A percentile compares a stretch with the other conserved stretches of the same genome.
phyloP scores from a whole-genome alignment of 2,329 filamentous ascomycete genomes.

The Xylaria sp. region DNA sequence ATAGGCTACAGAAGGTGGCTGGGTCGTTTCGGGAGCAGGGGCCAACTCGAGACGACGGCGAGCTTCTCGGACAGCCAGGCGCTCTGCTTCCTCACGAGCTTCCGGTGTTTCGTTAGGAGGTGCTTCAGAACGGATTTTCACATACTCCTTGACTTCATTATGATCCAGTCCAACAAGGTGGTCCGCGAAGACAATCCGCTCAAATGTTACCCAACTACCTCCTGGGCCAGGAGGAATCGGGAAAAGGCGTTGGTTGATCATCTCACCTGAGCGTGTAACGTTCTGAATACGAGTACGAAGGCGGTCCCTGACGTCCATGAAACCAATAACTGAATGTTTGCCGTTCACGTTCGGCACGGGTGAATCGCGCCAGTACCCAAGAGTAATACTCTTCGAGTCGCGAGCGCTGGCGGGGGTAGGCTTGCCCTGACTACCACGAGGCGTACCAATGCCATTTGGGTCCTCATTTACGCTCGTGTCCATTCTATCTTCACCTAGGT shows the following conservation, averaged over 20 bases:
- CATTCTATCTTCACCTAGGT: constrained; percentile 56
- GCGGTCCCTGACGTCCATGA: constrained; percentile 66
- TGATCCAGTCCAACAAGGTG: constrained; percentile 63
- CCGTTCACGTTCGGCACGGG: constrained; percentile 52
- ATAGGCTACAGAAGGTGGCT: constrained; percentile 56
- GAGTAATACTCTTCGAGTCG: constrained; percentile 52
- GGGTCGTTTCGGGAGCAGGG: constrained; percentile 50
- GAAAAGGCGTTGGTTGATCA: constrained; percentile 52
- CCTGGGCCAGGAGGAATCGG: constrained; percentile 62
- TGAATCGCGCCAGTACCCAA: constrained; percentile 68
- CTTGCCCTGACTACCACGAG: constrained; percentile 14
- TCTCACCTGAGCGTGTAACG: constrained; percentile 54
- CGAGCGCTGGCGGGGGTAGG: background rate
- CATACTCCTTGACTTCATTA: constrained; percentile 66
- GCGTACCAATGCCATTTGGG: constrained; percentile 34
- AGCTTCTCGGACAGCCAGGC: constrained; percentile 54
- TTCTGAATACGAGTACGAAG: constrained; percentile 64
- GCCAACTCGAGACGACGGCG: constrained; percentile 51
- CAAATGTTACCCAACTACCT: constrained; percentile 69
- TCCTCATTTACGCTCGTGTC: constrained; percentile 44
- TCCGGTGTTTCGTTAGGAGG: constrained; percentile 43
- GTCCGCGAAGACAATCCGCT: constrained; percentile 62
- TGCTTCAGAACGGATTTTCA: constrained; percentile 56
- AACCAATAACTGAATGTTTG: constrained; percentile 66
- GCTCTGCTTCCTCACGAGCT: constrained; percentile 48